Evolutionary conservation across 495 filamentous ascomycete genomes (phyloP).

Genomic region (Ascodesmis nigricans): DNA sequence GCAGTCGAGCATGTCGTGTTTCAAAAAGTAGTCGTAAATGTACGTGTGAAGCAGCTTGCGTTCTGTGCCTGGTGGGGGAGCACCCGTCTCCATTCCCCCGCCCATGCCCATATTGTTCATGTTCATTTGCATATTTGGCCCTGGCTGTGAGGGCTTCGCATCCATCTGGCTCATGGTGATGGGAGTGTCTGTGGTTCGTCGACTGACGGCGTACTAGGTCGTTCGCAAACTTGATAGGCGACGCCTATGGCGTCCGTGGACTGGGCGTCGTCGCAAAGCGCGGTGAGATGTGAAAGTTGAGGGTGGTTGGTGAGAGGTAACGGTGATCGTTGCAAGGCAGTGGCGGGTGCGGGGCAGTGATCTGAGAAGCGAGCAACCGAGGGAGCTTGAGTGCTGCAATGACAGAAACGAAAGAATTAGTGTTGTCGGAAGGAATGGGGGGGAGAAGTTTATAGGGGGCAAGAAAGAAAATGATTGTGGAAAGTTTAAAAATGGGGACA

Average conservation of each 20-base stretch:
- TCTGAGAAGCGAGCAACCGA: no score
- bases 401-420: no score
- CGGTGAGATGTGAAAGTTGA: no score
- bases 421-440: no score
- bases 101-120: constrained; percentile 23
- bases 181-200: no score
- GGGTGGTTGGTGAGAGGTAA: no score
- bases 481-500: no score
- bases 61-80: constrained; percentile 10
- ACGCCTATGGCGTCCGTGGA: constrained; percentile 7
- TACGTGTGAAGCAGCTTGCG: constrained; percentile 53
- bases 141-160: constrained; percentile 29
- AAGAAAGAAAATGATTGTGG: no score
- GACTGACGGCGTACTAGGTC: background rate
- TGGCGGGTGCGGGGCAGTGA: no score
- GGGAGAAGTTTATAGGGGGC: no score
- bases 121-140: constrained; percentile 25
- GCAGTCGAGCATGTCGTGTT: constrained; percentile 55
- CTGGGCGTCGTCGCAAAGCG: constrained; percentile 3
- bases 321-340: no score
- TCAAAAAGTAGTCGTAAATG: constrained; percentile 91
- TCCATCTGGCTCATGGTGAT: constrained; percentile 50
- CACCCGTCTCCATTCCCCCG: constrained; percentile 6
- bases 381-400: no score
- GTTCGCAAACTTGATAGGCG: constrained; percentile 2